Evolutionary conservation across 2,329 filamentous ascomycete genomes (phyloP), one percentile per base, ranked within the genome.

Genomic region (Myotisia sp.): DNA sequence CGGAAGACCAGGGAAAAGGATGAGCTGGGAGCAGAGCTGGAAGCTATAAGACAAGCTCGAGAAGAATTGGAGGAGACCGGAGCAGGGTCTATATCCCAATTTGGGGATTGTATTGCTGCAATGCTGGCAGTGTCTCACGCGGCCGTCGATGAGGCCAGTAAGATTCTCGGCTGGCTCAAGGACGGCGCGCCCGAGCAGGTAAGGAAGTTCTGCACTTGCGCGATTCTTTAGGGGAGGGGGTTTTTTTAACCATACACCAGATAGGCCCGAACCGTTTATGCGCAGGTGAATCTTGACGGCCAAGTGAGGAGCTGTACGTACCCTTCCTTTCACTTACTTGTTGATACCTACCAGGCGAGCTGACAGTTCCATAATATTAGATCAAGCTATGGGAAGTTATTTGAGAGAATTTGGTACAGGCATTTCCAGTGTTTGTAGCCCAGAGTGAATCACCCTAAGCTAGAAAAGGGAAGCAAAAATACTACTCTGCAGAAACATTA

Each of bases 31-130:
- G 13, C 13, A 14, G 28, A 30, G 13, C 6, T 30, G 6, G 28
- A 30, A 16, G 13, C 18, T 30, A 16, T 30, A 10, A 13, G 28
- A 13, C 28, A 30, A 16, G 28, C 28, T 16, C 13, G 28, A 10
- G 28, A 30, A 14, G 28, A 16, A 30, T 16, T 30, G 6, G 28
- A 30, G 18, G 12, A 30, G 18, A 30, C 28, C 10, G 28, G 28
- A 30, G 18, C 28, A 10, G 28, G n/a, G n/a, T 30, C 28, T 2
- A 16, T 30, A 18, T 10, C 13, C 4, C 5, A 6, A 10, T 30
- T 30, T 18, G 18, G 18, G 16, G 18, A 13, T 14, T 13, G 28
- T 16, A 13, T 30, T n/a, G 28, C 18, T 18, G 13, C 28, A 30
- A 30, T 30, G n/a, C 28, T 16, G 10, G 28, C 28, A 7, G 6